A percentile compares a stretch with the other conserved stretches of the same genome.
These are phyloP conservation scores for Magnaporthiopsis incrustans DNA, from an alignment of 2,329 filamentous ascomycete species.

Conservation along the genomic window DNA sequence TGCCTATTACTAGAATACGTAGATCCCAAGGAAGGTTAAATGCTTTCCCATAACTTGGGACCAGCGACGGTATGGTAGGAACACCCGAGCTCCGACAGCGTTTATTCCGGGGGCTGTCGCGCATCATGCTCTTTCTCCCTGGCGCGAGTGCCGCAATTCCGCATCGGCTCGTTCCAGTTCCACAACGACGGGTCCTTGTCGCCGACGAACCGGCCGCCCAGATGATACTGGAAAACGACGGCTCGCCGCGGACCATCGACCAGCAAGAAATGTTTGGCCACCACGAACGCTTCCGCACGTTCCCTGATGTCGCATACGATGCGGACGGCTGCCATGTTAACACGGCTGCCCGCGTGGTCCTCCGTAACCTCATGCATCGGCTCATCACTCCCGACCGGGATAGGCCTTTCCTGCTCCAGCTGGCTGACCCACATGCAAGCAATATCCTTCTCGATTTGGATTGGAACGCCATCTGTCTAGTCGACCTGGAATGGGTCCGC, in stretches of 20 bases:
- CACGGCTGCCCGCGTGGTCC: no score
- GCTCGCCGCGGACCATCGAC: conserved; percentile 20
- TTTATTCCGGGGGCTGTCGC: conserved; percentile 22
- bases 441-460: no score
- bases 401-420: no score
- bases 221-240: conserved; percentile 24
- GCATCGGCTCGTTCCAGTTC: conserved; percentile 17
- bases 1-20: conserved; percentile 21
- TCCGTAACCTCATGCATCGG: no score
- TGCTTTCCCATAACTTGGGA: conserved; percentile 21
- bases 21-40: conserved; percentile 15
- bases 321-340: no score
- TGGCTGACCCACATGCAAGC: no score
- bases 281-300: no score
- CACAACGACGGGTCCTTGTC: conserved; percentile 22
- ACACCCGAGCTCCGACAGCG: conserved; percentile 14
- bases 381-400: no score
- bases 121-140: conserved; percentile 20
- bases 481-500: no score
- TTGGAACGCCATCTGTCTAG: no score
- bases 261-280: not conserved
- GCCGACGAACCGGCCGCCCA: conserved; percentile 23
- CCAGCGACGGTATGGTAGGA: conserved; percentile 11
- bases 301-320: no score
- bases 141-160: conserved; percentile 16